phyloP scores from a whole-genome alignment of 73 alveolate genomes.

The Paramecium caudatum region DNA sequence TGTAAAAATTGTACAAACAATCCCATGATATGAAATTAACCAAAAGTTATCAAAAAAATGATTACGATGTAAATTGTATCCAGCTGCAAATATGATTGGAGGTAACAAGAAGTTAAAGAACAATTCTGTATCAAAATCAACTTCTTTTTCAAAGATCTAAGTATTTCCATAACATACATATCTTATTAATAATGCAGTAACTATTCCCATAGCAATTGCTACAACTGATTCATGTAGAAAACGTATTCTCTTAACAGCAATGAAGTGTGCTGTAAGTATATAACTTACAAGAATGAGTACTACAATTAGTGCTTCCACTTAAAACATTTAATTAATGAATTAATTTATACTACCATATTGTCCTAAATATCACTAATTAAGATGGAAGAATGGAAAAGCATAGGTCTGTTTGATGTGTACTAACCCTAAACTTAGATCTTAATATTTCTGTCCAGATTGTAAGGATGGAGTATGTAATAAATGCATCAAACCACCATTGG shows the following conservation, averaged over 20 bases:
- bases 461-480: background rate
- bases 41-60: constrained; percentile 91
- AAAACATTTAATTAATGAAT: constrained; percentile 41
- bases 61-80: constrained; percentile 93
- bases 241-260: constrained; percentile 51
- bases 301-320: constrained; percentile 65
- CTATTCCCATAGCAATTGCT: constrained; percentile 86
- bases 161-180: constrained; percentile 29
- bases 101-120: constrained; percentile 96
- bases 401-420: background rate
- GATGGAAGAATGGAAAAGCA: background rate
- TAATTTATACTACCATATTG: constrained; percentile 14
- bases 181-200: constrained; percentile 79
- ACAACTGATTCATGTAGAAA: constrained; percentile 91
- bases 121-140: constrained; percentile 77
- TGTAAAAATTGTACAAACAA: constrained; percentile 95
- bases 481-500: constrained; percentile 6
- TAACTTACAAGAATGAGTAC: constrained; percentile 56
- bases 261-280: constrained; percentile 71
- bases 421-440: background rate
- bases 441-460: background rate
- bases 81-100: constrained; percentile 97
- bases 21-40: constrained; percentile 91
- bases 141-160: constrained; percentile 25
- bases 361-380: constrained; percentile 2